Base-by-base conservation (phyloP, 345 rosid genomes). In the Citrus reticulata region DNA sequence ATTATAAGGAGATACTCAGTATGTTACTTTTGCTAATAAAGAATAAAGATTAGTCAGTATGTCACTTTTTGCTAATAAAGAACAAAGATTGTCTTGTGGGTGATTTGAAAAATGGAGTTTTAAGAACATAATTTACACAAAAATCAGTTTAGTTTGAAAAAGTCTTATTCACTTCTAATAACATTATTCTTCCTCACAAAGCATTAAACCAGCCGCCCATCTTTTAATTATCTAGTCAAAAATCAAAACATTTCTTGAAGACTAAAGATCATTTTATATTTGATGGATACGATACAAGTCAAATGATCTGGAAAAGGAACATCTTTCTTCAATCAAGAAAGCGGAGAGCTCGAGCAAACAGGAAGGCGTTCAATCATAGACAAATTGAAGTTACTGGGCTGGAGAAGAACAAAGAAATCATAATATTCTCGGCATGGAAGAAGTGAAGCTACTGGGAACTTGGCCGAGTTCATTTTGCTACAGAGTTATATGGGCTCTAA, bases 401-500 rank as follows among this genome's bases (percentile, higher is more conserved):
- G 60, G 17, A 68, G 58, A 9, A 68, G 65, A 74, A 37, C 74
- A 67, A 61, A 64, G 1, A 14, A 60, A 46, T 59, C 68, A 68
- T 2, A 72, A 20, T 55, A 20, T 11, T 4, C 63, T 5, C 67
- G 39, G 60, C 20, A 81, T 73, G 82, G 86, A 71, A 35, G 85
- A 81, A 69, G 80, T 82, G 79, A 83, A 78, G 73, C 71, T 88
- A 40, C 76, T 86, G 14, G 87, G 89, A 75, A 62, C 70, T 9
- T 83, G 85, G 86, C 79, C 74, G 20, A 88, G 87, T 72, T 75
- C 86, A 11, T 81, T 71, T 55, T 73, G 76, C 34, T 49, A 80
- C 74, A 78, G 87, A 60, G 78, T 82, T 29, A 70, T 80, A 63
- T 85, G 87, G 67, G 88, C 83, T 29, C 88, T 87, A 22, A 74